Base-by-base conservation (phyloP, 306 rosid genomes). In the Medicago arabica region DNA sequence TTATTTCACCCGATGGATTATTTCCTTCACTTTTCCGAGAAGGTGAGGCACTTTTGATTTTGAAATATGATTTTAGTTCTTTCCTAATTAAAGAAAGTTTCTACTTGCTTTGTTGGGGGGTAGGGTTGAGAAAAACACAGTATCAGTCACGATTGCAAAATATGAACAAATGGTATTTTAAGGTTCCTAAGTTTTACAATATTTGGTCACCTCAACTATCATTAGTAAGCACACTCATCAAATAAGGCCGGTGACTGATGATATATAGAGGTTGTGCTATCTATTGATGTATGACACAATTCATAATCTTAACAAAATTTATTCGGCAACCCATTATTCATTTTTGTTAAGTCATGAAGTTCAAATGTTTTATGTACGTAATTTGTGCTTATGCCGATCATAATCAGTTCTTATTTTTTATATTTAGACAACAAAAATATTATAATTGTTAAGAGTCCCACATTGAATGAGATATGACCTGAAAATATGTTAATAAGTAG, bases 1-100 rank as follows among this genome's bases (percentile, higher is more conserved):
- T 95, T 72, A 95, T 95, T 74, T 95, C 98, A n/a, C 99, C 99
- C 0, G 99, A 95, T 70, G 98, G 98, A 66, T 81, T 95, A 71
- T 90, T 95, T 80, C 98, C 98, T 69, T 92, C 97, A 9, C 89
- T 95, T 69, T 87, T 16, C 83, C 96, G 97, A 39, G 98, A 95
- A 92, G 98, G 97, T 89, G 88, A 83, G 78, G 28, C 72, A 21
- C 70, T 67, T 80, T 63, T 51, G 51, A 58, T 67, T 80, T 57
- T 51, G 51, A 58, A 34, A 31, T 15, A 40, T 58, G 54, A 57
- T 75, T 66, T 17, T 53, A 54, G 67, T 11, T 75, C 9, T 62
- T 75, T 49, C 64, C 25, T 50, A 63, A n/a, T 15, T 21, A 54
- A 40, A 59, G 16, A 58, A 23, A 72, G 7, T 0, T 34, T 6